Conservation (phyloP, 345 rosid genomes). For the Moricandia arvensis region DNA sequence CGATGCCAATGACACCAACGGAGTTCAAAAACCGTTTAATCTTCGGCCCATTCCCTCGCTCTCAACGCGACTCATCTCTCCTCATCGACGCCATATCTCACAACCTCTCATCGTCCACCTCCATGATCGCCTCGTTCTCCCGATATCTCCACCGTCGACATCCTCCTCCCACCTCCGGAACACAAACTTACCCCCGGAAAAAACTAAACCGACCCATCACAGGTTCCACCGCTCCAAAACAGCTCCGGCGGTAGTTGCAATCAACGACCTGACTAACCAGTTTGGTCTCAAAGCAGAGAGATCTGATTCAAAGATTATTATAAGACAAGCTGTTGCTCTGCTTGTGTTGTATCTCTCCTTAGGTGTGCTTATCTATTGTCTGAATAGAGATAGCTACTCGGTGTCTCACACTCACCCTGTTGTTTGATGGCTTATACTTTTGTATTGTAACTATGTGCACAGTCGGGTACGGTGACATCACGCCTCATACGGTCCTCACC, state of each 20-base stretch:
- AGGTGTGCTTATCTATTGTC: conserved; percentile 71
- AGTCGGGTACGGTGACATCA: conserved; percentile 91
- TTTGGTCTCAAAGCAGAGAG: conserved; percentile 45
- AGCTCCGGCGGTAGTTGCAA: conserved; percentile 79
- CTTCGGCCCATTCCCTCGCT: conserved; percentile 54
- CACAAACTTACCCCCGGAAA: conserved; percentile 43
- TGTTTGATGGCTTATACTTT: conserved; percentile 88
- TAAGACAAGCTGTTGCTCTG: conserved; percentile 53
- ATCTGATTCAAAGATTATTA: conserved; percentile 49
- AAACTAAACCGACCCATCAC: conserved; percentile 28
- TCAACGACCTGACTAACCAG: conserved; percentile 45
- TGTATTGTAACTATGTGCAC: conserved; percentile 96
- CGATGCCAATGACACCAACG: conserved; percentile 63
- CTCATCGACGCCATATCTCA: conserved; percentile 51
- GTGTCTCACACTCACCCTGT: conserved; percentile 72
- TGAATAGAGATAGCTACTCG: conserved; percentile 49
- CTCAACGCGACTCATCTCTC: conserved; percentile 44
- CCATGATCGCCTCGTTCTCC: conserved; percentile 60
- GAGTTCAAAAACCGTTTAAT: conserved; percentile 66
- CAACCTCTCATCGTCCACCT: conserved; percentile 41
- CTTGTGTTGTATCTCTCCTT: conserved; percentile 59
- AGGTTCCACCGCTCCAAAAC: conserved; percentile 75
- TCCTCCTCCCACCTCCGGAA: conserved; percentile 28
- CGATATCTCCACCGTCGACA: conserved; percentile 34
- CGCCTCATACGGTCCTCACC: conserved; percentile 55